phyloP scores from a whole-genome alignment of 2,329 filamentous ascomycete genomes.

The Diaporthe sp. region DNA sequence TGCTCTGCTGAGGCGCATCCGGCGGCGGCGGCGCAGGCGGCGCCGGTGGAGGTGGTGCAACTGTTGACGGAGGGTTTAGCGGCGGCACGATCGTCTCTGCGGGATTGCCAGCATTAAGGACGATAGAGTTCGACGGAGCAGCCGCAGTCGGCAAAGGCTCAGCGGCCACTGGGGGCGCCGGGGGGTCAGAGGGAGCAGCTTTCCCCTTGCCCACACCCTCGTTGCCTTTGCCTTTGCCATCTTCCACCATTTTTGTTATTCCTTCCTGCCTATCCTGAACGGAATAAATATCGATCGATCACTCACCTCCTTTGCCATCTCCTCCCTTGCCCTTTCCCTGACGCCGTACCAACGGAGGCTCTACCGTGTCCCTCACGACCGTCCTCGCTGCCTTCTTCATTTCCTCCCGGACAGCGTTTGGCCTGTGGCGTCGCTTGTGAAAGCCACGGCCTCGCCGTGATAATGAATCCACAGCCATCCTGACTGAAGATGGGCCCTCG shows the following conservation, averaged over 20 bases:
- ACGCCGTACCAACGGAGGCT: conserved; percentile 14
- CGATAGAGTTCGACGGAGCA: conserved; percentile 16
- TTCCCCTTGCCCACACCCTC: not conserved
- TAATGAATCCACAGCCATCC: conserved; percentile 13
- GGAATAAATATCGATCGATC: conserved; percentile 18
- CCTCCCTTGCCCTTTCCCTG: conserved; percentile 21
- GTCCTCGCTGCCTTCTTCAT: not conserved
- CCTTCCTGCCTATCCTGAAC: conserved; percentile 11
- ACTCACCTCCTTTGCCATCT: conserved; percentile 26
- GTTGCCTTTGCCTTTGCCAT: conserved; percentile 1
- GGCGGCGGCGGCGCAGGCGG: not conserved
- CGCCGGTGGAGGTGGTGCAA: conserved; percentile 6
- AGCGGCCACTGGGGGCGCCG: not conserved
- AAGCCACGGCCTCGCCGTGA: conserved; percentile 15
- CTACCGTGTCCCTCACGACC: not conserved
- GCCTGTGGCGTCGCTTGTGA: conserved; percentile 32
- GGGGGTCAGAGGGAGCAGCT: not conserved
- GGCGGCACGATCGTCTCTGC: conserved; percentile 23
- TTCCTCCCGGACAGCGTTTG: not conserved
- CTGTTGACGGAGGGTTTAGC: conserved; percentile 30
- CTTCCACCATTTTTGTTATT: conserved; percentile 23
- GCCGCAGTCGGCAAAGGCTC: conserved; percentile 14
- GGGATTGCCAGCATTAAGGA: conserved; percentile 7
- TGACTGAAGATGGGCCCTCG: not conserved
- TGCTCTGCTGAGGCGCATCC: not conserved